Evolutionary conservation across 345 rosid genomes (phyloP), one percentile per base, ranked within the genome.

Genomic region (Lagerstroemia speciosa): DNA sequence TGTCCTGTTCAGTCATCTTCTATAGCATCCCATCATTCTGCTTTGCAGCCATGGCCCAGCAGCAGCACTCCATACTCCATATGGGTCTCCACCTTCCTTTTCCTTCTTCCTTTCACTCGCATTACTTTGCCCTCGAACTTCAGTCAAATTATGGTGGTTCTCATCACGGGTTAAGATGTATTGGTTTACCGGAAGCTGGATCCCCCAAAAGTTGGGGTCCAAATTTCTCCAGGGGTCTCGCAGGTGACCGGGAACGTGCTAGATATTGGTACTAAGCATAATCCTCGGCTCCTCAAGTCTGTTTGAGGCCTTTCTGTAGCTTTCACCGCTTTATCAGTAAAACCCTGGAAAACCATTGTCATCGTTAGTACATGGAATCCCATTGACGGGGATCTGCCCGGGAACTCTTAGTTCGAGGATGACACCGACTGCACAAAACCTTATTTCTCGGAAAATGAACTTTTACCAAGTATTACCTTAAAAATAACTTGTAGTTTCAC

Each of bases 151-250:
- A 5, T 30, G 46, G 38, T 46, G 26, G 65, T 17, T n/a, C 27
- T 40, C 32, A 43, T 45, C 43, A 41, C 32, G 22, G 46, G 34
- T 31, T 16, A 8, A 29, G 16, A 63, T 20, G 30, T 24, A 17
- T 3, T 4, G 24, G 55, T 79, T 71, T 81, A 83, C 80, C 84
- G 64, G 78, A 63, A 81, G n/a, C n/a, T n/a, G 68, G 83, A 77
- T 75, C 88, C 91, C 52, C 95, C 99, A 69, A 86, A 89, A 67
- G 89, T 80, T 31, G 97, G 93, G 30, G 79, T 84, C 93, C 92
- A 90, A 69, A 85, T 84, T 73, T 86, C 96, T 17, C 78, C 83
- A 15, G 86, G 67, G 65, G 86, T 77, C 78, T 86, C 92, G 33
- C 71, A 80, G 32, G 99, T 83, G 48, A 91, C 86, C 6, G 96